Conservation (phyloP, 108 stramenopile genomes). For the Fragilariopsis cylindrus region DNA sequence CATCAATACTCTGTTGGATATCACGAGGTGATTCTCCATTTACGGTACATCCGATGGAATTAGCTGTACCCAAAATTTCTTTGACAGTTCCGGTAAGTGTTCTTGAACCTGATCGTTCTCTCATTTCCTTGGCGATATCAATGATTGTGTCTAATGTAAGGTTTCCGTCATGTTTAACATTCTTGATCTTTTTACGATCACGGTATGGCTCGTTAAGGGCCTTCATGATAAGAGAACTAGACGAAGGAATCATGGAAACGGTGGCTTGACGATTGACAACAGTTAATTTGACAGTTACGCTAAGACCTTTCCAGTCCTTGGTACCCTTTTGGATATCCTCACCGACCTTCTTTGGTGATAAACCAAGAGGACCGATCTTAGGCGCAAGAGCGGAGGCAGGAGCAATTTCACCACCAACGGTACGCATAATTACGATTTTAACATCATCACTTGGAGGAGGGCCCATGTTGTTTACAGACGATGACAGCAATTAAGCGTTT, state of each 20-base stretch:
- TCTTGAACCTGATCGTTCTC: slow-evolving; percentile 96
- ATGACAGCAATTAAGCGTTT: slow-evolving; percentile 59
- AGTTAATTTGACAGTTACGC: slow-evolving; percentile 99
- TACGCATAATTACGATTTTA: slow-evolving; percentile 98
- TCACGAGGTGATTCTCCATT: slow-evolving; percentile 97
- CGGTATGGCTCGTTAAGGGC: slow-evolving; percentile 99
- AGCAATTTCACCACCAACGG: slow-evolving; percentile 98
- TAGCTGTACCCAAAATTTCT: slow-evolving; percentile 98
- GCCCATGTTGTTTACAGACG: slow-evolving; percentile 98
- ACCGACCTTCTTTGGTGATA: slow-evolving; percentile 99
- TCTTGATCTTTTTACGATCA: slow-evolving; percentile 99
- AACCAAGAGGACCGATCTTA: slow-evolving; percentile 99
- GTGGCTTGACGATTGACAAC: slow-evolving; percentile 99
- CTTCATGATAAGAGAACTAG: slow-evolving; percentile 99
- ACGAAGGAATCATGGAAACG: slow-evolving; percentile 96
- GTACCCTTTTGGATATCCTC: slow-evolving; percentile 99
- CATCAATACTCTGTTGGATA: slow-evolving; percentile 89
- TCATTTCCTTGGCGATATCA: slow-evolving; percentile 97
- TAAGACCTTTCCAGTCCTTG: slow-evolving; percentile 99
- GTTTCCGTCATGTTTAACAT: slow-evolving; percentile 99
- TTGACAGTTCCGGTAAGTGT: slow-evolving; percentile 96
- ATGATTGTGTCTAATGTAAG: slow-evolving; percentile 98
- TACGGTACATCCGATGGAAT: slow-evolving; percentile 99
- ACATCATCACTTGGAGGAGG: slow-evolving; percentile 93
- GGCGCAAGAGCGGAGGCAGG: slow-evolving; percentile 98